Conservation (phyloP, 2,329 filamentous ascomycete genomes). For the Huntiella moniliformis region DNA sequence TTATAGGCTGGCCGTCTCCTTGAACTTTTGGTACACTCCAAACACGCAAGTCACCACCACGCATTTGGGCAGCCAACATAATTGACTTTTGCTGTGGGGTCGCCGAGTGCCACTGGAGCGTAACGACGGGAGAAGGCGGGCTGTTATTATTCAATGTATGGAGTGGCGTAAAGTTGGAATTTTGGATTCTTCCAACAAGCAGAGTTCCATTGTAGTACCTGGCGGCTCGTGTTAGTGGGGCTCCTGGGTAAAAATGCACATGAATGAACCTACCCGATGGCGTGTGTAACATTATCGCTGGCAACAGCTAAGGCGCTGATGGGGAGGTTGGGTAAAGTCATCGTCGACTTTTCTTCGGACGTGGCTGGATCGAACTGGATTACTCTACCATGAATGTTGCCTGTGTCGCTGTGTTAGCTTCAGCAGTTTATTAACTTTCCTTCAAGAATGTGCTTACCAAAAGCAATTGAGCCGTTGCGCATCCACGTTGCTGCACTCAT, state of each 20-base stretch:
- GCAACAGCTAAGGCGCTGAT: conserved; percentile 86
- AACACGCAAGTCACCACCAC: conserved; percentile 79
- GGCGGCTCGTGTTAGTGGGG: conserved; percentile 12
- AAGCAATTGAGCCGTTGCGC: conserved; percentile 89
- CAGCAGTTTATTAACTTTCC: background rate
- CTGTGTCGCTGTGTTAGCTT: conserved; percentile 27
- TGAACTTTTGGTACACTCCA: conserved; percentile 83
- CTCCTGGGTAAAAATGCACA: background rate
- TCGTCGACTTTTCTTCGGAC: conserved; percentile 75
- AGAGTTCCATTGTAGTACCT: conserved; percentile 94
- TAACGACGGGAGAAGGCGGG: conserved; percentile 70
- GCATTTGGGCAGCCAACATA: conserved; percentile 86
- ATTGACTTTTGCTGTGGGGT: conserved; percentile 92
- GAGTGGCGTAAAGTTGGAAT: conserved; percentile 55
- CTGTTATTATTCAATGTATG: conserved; percentile 78
- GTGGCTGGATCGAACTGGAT: conserved; percentile 88
- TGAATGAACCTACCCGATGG: conserved; percentile 46
- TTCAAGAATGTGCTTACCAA: conserved; percentile 52
- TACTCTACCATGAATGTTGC: conserved; percentile 80
- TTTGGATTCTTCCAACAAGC: conserved; percentile 71
- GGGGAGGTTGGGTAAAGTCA: conserved; percentile 80
- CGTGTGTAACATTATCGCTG: conserved; percentile 81
- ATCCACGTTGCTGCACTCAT: conserved; percentile 82
- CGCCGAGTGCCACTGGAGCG: conserved; percentile 85
- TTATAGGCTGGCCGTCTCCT: conserved; percentile 56